phyloP scores from a whole-genome alignment of 2,329 filamentous ascomycete genomes.

The Colletotrichum horii region DNA sequence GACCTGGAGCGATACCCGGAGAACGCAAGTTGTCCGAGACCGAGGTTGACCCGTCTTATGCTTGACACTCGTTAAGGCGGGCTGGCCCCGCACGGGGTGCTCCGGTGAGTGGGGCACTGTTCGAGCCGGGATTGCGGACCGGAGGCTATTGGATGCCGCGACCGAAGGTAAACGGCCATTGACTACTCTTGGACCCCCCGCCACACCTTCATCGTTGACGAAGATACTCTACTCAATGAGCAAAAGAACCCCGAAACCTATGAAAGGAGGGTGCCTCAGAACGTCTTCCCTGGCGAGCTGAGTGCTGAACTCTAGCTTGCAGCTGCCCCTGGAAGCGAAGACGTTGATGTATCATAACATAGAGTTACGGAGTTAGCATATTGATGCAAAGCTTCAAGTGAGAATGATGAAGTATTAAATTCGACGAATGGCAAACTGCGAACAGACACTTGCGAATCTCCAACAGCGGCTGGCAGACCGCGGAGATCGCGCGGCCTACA shows the following conservation, averaged over 20 bases:
- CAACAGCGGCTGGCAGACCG: not conserved
- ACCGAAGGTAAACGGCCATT: not conserved
- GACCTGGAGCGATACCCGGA: not conserved
- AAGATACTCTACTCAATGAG: fast-evolving
- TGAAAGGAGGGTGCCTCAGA: fast-evolving
- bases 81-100: not conserved
- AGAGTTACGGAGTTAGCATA: not conserved
- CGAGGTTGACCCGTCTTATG: not conserved
- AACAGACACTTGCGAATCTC: no score
- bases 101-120: not conserved
- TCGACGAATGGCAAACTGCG: no score
- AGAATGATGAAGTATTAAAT: fast-evolving
- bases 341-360: no score
- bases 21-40: not conserved
- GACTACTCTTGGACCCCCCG: not conserved
- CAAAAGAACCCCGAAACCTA: fast-evolving
- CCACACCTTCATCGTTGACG: fast-evolving
- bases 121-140: not conserved
- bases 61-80: not conserved
- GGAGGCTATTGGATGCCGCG: not conserved
- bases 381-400: not conserved
- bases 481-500: not conserved
- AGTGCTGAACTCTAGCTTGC: not conserved
- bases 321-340: not conserved
- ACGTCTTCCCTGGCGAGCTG: not conserved